A percentile compares a stretch with the other conserved stretches of the same genome.
These are phyloP conservation scores for Testicularia cyperi DNA, from an alignment of 1,284 basidiomycete species.

Conservation along the genomic window DNA sequence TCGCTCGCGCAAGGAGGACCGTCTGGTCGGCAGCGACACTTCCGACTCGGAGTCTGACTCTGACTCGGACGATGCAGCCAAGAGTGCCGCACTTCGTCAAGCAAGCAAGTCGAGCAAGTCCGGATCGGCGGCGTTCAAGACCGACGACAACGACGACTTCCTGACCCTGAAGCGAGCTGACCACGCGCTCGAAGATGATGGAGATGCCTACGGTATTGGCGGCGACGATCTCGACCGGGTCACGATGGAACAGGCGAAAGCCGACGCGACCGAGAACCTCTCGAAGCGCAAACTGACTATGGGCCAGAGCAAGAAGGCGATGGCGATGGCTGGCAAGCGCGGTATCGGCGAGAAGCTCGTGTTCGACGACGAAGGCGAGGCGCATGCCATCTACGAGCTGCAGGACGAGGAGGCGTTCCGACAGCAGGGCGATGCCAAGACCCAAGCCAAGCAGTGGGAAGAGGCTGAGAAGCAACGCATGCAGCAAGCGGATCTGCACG, in stretches of 20 bases:
- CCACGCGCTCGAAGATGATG: conserved; percentile 69
- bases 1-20: conserved; percentile 19
- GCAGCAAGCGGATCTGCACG: conserved; percentile 68
- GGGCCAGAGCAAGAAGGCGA: conserved; percentile 76
- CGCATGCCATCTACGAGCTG: conserved; percentile 69
- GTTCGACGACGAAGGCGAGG: conserved; percentile 69
- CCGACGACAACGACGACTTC: conserved; percentile 73
- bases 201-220: conserved; percentile 28
- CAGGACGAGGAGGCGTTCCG: conserved; percentile 72
- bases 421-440: conserved; percentile 71
- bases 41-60: conserved; percentile 46
- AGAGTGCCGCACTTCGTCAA: not conserved
- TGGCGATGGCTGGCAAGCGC: conserved; percentile 78
- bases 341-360: conserved; percentile 75
- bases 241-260: conserved; percentile 41
- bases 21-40: conserved; percentile 38
- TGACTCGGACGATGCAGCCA: conserved; percentile 17
- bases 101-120: not conserved
- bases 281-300: conserved; percentile 72
- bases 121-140: not conserved
- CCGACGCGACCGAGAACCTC: conserved; percentile 62
- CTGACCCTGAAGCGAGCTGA: conserved; percentile 88
- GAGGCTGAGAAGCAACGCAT: conserved; percentile 81
- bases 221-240: conserved; percentile 8
- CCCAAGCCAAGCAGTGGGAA: conserved; percentile 73